Percentiles rank a stretch among this genome's conserved stretches.
These are phyloP conservation scores for Fusarium denticulatum DNA, from an alignment of 2,329 filamentous ascomycete species.

Conservation along the genomic window DNA sequence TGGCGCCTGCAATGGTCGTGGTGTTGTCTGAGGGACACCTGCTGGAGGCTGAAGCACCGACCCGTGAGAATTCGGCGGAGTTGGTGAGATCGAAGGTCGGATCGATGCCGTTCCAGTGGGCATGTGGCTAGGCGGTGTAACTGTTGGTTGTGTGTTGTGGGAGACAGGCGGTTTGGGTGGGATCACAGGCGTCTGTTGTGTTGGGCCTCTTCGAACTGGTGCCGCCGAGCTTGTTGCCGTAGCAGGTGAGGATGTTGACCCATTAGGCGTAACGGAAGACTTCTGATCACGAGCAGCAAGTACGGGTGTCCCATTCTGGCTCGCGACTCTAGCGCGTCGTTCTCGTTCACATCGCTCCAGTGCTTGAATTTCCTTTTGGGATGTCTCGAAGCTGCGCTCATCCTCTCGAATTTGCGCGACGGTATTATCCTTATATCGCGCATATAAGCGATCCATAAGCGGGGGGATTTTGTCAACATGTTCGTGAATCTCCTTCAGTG, in stretches of 20 bases:
- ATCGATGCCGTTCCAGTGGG: conserved; percentile 43
- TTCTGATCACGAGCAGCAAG: conserved; percentile 49
- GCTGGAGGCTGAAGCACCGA: conserved; percentile 52
- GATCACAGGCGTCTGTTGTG: conserved; percentile 48
- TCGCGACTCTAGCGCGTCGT: conserved; percentile 50
- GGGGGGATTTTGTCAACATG: conserved; percentile 75
- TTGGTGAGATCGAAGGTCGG: conserved; percentile 45
- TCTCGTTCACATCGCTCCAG: conserved; percentile 65
- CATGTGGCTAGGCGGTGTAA: conserved; percentile 44
- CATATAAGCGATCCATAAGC: conserved; percentile 78
- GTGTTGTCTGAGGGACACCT: conserved; percentile 46
- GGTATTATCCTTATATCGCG: conserved; percentile 75
- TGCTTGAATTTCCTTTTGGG: conserved; percentile 74
- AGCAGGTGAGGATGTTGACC: conserved; percentile 38
- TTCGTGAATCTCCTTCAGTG: conserved; percentile 72
- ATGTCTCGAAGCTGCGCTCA: conserved; percentile 71
- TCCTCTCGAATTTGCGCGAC: conserved; percentile 78
- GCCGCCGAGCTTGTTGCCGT: conserved; percentile 32
- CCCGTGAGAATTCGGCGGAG: conserved; percentile 42
- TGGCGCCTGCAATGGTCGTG: conserved; percentile 47
- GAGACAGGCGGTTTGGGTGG: conserved; percentile 48
- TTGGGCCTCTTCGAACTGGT: conserved; percentile 42
- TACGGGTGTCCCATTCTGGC: conserved; percentile 47
- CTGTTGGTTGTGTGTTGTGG: conserved; percentile 38
- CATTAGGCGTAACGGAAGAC: conserved; percentile 38